Conservation (phyloP, 2,329 filamentous ascomycete genomes). For the Clarireedia sp. region DNA sequence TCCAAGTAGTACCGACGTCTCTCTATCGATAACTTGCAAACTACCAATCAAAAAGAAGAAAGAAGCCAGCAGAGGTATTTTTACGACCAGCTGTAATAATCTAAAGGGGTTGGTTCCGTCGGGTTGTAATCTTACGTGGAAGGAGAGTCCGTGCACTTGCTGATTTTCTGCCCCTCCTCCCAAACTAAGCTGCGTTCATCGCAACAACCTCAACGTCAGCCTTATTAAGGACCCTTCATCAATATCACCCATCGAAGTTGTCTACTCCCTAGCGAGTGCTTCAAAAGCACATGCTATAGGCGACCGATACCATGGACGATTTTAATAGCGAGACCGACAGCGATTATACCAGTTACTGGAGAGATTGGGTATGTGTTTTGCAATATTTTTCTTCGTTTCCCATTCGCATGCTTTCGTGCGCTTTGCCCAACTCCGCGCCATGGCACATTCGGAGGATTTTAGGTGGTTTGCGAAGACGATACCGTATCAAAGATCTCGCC, state of each 20-base stretch:
- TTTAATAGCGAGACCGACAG: slow-evolving; percentile 97
- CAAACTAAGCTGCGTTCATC: slow-evolving; percentile 2
- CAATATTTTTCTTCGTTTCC: slow-evolving; percentile 27
- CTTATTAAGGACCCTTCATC: neutral
- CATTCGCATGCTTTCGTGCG: neutral
- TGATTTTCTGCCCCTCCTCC: slow-evolving; percentile 8
- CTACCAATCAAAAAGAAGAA: too few species aligned
- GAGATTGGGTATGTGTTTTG: slow-evolving; percentile 76
- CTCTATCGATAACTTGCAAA: too few species aligned
- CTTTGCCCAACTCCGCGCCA: neutral
- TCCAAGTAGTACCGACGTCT: too few species aligned
- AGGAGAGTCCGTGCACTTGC: slow-evolving; percentile 1
- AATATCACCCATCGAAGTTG: slow-evolving; percentile 3
- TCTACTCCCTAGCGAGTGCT: slow-evolving; percentile 23
- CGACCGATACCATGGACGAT: slow-evolving; percentile 67
- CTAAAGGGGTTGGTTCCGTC: neutral
- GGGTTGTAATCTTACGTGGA: neutral
- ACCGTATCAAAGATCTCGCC: neutral
- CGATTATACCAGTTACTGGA: slow-evolving; percentile 98
- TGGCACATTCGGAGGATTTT: neutral
- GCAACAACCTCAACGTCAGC: slow-evolving; percentile 7
- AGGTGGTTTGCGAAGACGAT: neutral
- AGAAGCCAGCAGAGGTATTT: too few species aligned
- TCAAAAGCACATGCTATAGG: slow-evolving; percentile 24
- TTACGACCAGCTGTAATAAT: neutral